Evolutionary conservation across 352 stramenopile species (phyloP).

Genomic region (Phytopythium montanum): DNA sequence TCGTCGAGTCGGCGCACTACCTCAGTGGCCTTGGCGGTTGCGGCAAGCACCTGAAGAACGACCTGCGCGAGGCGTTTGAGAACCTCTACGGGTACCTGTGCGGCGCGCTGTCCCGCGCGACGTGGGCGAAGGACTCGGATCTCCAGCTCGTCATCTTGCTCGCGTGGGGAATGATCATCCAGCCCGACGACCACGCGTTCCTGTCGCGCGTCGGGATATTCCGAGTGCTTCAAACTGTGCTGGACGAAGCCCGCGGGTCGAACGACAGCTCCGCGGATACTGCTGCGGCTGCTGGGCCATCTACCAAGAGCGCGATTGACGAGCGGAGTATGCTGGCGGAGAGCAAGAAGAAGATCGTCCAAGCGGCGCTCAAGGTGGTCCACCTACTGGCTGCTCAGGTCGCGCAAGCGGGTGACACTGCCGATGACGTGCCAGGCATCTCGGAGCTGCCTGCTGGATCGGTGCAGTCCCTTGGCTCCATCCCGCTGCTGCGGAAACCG

Average conservation of each 20-base stretch:
- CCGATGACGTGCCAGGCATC: constrained; percentile 48
- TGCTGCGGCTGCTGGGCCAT: background rate
- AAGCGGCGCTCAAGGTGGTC: constrained; percentile 84
- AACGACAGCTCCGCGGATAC: constrained; percentile 24
- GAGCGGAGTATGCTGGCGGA: constrained; percentile 35
- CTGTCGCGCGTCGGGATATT: constrained; percentile 89
- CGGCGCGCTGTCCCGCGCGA: constrained; percentile 76
- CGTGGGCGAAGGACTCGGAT: constrained; percentile 75
- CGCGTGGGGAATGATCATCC: constrained; percentile 86
- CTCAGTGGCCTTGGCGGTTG: constrained; percentile 74
- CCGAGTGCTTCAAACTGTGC: constrained; percentile 85
- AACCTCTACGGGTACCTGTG: constrained; percentile 78
- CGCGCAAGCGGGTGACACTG: constrained; percentile 65
- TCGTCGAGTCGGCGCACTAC: constrained; percentile 55
- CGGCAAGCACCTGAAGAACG: constrained; percentile 71
- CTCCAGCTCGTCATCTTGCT: constrained; percentile 81
- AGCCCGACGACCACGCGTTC: constrained; percentile 87
- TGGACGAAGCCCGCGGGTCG: constrained; percentile 77
- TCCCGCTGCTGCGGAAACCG: constrained; percentile 78
- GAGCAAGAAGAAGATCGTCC: constrained; percentile 79
- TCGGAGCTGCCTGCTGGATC: constrained; percentile 45
- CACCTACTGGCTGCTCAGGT: constrained; percentile 88
- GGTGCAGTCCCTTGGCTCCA: constrained; percentile 53
- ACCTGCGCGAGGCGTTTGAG: constrained; percentile 81
- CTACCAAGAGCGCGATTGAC: constrained; percentile 14